phyloP scores from a whole-genome alignment of 176 grass and related monocot genomes.

The sorghum (Sorghum bicolor) region Sorghum_bicolor_NCBIv3 NC_012877.2:56407501-56408000 shows the following conservation, averaged over 20 bases:
- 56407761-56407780: background rate
- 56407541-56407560: background rate
- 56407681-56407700: background rate
- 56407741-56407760: background rate
- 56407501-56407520: background rate
- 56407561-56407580: slow-evolving; percentile 7
- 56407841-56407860: background rate
- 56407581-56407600: background rate
- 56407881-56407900: background rate
- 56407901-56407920: background rate
- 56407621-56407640: background rate
- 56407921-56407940: background rate
- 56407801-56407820: background rate
- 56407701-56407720: background rate
- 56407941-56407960: background rate
- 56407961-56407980: background rate
- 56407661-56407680: slow-evolving; percentile 7
- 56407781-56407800: background rate
- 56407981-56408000: background rate
- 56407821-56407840: background rate
- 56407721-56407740: slow-evolving; percentile 1
- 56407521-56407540: background rate
- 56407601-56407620: too few relatives aligned
- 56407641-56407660: background rate
- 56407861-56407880: background rate